These are phyloP conservation scores for Candida sonorensis DNA, from an alignment of 805 yeast genomes.

Conservation along the genomic window DNA sequence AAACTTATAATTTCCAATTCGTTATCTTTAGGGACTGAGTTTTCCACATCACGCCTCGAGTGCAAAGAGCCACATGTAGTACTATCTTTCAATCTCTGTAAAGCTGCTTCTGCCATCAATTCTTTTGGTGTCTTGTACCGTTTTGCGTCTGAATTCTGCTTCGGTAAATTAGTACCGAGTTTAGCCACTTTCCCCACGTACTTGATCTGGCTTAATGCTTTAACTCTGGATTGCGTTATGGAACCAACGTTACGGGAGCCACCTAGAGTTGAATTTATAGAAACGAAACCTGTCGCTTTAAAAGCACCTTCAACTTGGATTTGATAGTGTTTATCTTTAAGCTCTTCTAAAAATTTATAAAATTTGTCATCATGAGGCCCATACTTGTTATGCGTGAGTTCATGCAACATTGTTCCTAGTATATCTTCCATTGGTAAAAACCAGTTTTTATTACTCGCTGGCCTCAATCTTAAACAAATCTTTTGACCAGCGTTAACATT, in stretches of 20 bases:
- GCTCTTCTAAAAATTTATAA: conserved; percentile 56
- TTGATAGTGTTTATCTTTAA: conserved; percentile 43
- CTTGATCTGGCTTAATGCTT: conserved; percentile 33
- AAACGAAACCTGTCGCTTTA: conserved; percentile 39
- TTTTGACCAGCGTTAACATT: conserved; percentile 76
- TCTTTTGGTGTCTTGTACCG: conserved; percentile 33
- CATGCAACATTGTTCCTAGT: conserved; percentile 83
- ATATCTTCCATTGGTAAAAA: conserved; percentile 63
- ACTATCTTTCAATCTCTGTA: conserved; percentile 46
- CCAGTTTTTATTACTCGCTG: conserved; percentile 38
- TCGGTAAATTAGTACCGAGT: conserved; percentile 21
- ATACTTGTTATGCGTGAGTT: conserved; percentile 67
- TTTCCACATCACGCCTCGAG: conserved; percentile 17
- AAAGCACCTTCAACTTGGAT: conserved; percentile 37
- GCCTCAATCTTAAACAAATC: conserved; percentile 65
- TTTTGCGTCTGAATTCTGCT: background rate
- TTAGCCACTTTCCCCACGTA: conserved; percentile 35
- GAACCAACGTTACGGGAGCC: conserved; percentile 11
- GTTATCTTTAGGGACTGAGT: conserved; percentile 35
- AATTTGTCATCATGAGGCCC: conserved; percentile 80
- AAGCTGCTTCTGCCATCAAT: conserved; percentile 54
- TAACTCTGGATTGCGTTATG: conserved; percentile 33
- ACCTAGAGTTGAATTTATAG: conserved; percentile 44
- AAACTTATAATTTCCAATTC: conserved; percentile 35
- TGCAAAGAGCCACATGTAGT: conserved; percentile 37